Evolutionary conservation across 371 early-diverging fungal species (phyloP), one percentile per base, ranked within the genome.

Genomic region (Mucor racemosus): DNA sequence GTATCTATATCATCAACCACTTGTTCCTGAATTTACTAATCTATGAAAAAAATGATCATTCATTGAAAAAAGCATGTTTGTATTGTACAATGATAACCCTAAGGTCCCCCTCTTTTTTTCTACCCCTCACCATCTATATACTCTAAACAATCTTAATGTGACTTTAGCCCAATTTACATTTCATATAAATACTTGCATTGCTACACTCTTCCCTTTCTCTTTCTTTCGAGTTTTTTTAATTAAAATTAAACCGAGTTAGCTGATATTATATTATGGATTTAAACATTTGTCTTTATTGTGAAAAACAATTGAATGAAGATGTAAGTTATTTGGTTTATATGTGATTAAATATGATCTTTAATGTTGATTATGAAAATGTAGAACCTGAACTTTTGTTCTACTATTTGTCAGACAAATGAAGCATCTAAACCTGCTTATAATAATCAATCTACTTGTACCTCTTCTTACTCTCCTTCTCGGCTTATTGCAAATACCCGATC

Each of bases 201-300:
- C 53, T 26, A 26, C 31, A 31, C 11, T 21, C 38, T 4, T 39
- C 34, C 46, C 39, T 62, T 57, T 60, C 58, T 69, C 34, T 60
- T 36, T 36, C 35, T 60, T 10, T 56, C 15, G 60, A 35, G 21
- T 41, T 36, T 64, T 33, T 69, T 41, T 40, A 19, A 64, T 40
- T 33, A 17, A 17, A 46, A 46, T 17, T 46, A 17, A 46, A 53
- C 19, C 53, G 26, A 14, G 1, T 31, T 53, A 31, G 31, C 31
- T 53, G 53, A 13, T 53, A 53, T 39, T 54, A 13, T 35, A 44
- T 31, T 19, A 73, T 73, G 74, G 71, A 73, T 57, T 56, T 69
- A 31, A 73, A 50, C 39, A 60, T 70, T 60, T 73, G 74, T 42
- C 67, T 73, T 11, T 73, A 73, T 50, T 73, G 74, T 50, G 74